phyloP scores from a whole-genome alignment of 176 grass and related monocot genomes.

The Raddia guianensis region DNA sequence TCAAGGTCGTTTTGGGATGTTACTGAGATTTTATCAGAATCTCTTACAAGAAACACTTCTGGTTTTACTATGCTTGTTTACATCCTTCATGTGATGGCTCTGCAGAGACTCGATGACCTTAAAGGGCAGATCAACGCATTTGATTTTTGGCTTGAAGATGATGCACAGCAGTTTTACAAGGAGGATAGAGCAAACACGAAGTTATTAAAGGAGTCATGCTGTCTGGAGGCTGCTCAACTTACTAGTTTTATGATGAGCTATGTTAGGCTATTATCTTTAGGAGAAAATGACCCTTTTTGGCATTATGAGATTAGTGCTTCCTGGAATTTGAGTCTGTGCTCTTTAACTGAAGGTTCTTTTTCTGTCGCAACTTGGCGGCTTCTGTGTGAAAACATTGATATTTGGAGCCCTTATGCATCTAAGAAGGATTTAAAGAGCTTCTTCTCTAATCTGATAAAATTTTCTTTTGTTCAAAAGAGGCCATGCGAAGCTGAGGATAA shows the following conservation, averaged over 20 bases:
- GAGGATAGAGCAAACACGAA: constrained; percentile 41
- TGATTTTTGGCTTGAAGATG: constrained; percentile 66
- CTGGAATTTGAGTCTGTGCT: constrained; percentile 71
- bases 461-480: constrained; percentile 48
- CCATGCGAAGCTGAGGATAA: constrained; percentile 32
- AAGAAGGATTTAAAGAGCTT: constrained; percentile 75
- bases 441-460: constrained; percentile 73
- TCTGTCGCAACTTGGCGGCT: constrained; percentile 71
- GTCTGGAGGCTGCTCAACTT: constrained; percentile 58
- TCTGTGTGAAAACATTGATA: constrained; percentile 85
- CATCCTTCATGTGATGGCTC: constrained; percentile 60
- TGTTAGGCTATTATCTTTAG: constrained; percentile 49
- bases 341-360: constrained; percentile 64
- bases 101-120: constrained; percentile 84
- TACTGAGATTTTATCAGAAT: constrained; percentile 54
- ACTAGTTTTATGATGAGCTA: constrained; percentile 69
- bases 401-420: constrained; percentile 77
- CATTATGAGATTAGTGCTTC: constrained; percentile 37
- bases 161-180: constrained; percentile 31
- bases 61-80: constrained; percentile 60
- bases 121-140: constrained; percentile 82
- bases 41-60: constrained; percentile 47
- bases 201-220: constrained; percentile 42
- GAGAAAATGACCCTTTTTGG: constrained; percentile 35
- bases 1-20: constrained; percentile 65